Percentiles rank a stretch among this genome's conserved stretches.
Conservation (phyloP, 805 yeast genomes). For the Spathaspora sp. region DNA sequence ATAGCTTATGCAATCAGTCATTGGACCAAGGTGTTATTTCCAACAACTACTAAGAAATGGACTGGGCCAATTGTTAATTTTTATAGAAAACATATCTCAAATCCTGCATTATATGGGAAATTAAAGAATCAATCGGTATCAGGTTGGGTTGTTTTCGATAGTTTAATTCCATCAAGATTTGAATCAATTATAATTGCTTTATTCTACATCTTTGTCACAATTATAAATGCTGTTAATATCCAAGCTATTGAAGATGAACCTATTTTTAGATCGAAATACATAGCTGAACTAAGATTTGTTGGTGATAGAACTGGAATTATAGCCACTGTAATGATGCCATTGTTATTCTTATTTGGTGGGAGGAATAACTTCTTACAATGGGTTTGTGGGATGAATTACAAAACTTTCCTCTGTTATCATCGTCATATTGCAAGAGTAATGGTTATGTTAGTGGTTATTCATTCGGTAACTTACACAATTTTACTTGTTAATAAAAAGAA, state of each 20-base stretch:
- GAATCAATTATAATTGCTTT: constrained; percentile 27
- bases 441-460: constrained; percentile 25
- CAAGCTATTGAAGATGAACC: constrained; percentile 19
- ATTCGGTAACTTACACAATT: constrained; percentile 23
- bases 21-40: constrained; percentile 39
- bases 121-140: constrained; percentile 13
- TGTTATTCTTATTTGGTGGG: constrained; percentile 55
- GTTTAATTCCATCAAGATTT: constrained; percentile 32
- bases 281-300: constrained; percentile 26
- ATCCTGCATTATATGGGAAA: constrained; percentile 39
- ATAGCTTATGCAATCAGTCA: constrained; percentile 37
- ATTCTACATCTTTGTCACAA: constrained; percentile 17
- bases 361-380: constrained; percentile 59
- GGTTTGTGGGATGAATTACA: constrained; percentile 55
- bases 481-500: constrained; percentile 9
- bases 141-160: constrained; percentile 2
- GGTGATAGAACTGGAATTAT: constrained; percentile 55
- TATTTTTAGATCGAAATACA: constrained; percentile 11
- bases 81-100: constrained; percentile 21
- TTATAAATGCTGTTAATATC: constrained; percentile 8
- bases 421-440: constrained; percentile 41
- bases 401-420: constrained; percentile 40
- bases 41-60: constrained; percentile 25
- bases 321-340: constrained; percentile 44
- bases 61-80: constrained; percentile 23